Conservation (phyloP, 2,329 filamentous ascomycete species). For the Alternaria angustiovoidea region DNA sequence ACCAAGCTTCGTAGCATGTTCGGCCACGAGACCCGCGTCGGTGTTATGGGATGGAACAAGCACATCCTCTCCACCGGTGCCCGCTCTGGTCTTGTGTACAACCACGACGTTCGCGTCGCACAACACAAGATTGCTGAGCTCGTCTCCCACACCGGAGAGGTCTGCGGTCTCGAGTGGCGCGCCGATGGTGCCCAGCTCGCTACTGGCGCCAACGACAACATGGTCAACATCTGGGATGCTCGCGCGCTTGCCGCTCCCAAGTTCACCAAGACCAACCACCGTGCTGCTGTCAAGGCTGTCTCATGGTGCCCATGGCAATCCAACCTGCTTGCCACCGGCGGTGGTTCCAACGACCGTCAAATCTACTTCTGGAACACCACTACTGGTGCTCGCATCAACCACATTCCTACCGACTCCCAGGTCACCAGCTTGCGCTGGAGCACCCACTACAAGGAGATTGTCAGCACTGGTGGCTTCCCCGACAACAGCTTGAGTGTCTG, state of each 20-base stretch:
- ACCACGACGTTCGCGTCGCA: conserved; percentile 97
- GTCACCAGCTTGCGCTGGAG: conserved; percentile 97
- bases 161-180: conserved; percentile 97
- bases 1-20: conserved; percentile 98
- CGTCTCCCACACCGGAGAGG: conserved; percentile 95
- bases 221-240: conserved; percentile 99
- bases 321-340: conserved; percentile 94
- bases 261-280: conserved; percentile 99
- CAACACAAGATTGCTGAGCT: conserved; percentile 99
- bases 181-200: conserved; percentile 95
- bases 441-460: conserved; percentile 96
- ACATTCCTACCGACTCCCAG: conserved; percentile 97
- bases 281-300: conserved; percentile 96
- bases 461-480: conserved; percentile 97
- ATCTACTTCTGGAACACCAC: conserved; percentile 99
- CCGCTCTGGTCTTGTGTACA: conserved; percentile 93
- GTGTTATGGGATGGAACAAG: conserved; percentile 99
- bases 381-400: conserved; percentile 96
- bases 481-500: conserved; percentile 99
- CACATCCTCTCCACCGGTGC: conserved; percentile 95
- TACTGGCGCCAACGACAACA: conserved; percentile 97
- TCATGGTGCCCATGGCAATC: conserved; percentile 99
- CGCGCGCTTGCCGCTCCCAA: conserved; percentile 92
- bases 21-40: conserved; percentile 94
- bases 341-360: conserved; percentile 94